Evolutionary conservation across 2,329 filamentous ascomycete species (phyloP), one percentile per base, ranked within the genome.

Genomic region (Aaosphaeria arxii): DNA sequence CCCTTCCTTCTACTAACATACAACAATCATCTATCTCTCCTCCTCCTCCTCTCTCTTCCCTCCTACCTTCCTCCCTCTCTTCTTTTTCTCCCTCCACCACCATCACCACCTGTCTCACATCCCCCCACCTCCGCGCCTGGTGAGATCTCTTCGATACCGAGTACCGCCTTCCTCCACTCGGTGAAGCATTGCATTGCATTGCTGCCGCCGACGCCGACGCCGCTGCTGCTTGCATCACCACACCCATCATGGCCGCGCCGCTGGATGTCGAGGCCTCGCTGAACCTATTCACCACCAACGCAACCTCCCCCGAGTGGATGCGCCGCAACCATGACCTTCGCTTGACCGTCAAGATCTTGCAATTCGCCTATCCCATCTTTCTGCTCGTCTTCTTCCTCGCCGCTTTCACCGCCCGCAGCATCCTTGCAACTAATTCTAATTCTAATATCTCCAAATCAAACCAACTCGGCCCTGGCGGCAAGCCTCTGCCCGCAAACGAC

Each of bases 381-480:
- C 73, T 88, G 50, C 75, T 88, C 46, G 55, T 82, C 57, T 77
- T 87, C 63, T 89, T 88, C 67, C 70, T 86, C 43, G 67, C 75
- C 51, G 77, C 79, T 53, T 87, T 88, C 63, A 77, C 85, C 47
- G 63, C 74, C 56, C 81, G 80, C 65, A 85, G 83, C 59, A 78
- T 88, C 53, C 63, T 78, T 51, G 76, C 80, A 36, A 71, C 71
- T 57, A 77, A 68, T 55, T 57, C 59, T 49, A 71, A 69, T 63
- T 74, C 73, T 57, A 72, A 75, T 53, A 69, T 70, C 53, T 68
- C 73, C 41, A 67, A 75, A 59, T 65, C 71, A 39, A 67, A 72
- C 50, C 79, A 81, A 55, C 84, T 79, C 45, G 91, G 91, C n/a
- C 91, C 91, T 1, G 91, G 89, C 47, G 92, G 91, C 57, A 91